Evolutionary conservation across 108 stramenopile species (phyloP), one percentile per base, ranked within the genome.

Genomic region (Seminavis robusta): DNA sequence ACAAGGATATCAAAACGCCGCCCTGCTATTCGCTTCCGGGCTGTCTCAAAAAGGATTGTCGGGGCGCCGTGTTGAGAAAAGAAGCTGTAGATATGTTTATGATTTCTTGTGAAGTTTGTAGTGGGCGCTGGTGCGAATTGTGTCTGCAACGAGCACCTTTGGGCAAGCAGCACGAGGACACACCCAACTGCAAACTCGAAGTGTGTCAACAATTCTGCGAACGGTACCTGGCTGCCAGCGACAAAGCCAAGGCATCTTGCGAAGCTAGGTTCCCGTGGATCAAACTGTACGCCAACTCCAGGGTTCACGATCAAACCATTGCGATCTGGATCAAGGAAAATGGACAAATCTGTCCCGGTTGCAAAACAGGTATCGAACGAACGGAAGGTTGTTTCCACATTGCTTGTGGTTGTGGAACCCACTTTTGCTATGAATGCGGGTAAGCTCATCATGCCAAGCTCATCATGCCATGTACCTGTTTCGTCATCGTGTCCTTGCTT

Each of bases 391-490:
- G 77, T 25, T 79, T 79, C 39, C 77, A 79, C 29, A 79, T 79
- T 71, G 59, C 53, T 25, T 74, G 77, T 34, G 36, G 63, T 1
- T 79, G 77, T 57, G 77, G 65, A 1, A 74, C 77, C 17, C 77
- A 79, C 43, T 74, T 79, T 61, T 79, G 77, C 30, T 79, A 79
- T 45, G 77, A 79, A 61, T 79, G 77, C 45, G 73, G 77, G 21
- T 33, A 67, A 67, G n/a, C n/a, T n/a, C n/a, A n/a, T n/a, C n/a
- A n/a, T n/a, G n/a, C n/a, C n/a, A n/a, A n/a, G n/a, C n/a, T n/a
- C n/a, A n/a, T n/a, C n/a, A n/a, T n/a, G n/a, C n/a, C n/a, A n/a
- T n/a, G n/a, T n/a, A n/a, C n/a, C n/a, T n/a, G n/a, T n/a, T n/a
- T n/a, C n/a, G n/a, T n/a, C n/a, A n/a, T n/a, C n/a, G n/a, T n/a